Conservation (phyloP, 495 filamentous ascomycete species). For the Podospora conica region DNA sequence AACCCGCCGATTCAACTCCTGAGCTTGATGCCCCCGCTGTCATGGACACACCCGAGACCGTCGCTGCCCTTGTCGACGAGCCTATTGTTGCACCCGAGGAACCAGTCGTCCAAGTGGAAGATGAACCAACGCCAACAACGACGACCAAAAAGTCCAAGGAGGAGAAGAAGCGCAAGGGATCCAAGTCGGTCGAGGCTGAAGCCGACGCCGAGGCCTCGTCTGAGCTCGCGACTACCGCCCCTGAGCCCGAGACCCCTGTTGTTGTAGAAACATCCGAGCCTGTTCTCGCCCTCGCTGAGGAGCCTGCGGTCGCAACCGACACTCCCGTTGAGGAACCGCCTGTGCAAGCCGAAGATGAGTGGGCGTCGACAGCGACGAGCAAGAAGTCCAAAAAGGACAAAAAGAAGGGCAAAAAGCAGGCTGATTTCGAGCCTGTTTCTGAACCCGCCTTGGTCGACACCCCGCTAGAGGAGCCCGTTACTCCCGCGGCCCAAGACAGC, state of each 20-base stretch:
- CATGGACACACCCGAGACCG: background rate
- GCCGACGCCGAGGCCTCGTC: constrained; percentile 8
- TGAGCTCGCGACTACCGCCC: constrained; percentile 5
- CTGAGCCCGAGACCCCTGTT: background rate
- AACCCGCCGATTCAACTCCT: background rate
- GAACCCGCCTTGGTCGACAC: background rate
- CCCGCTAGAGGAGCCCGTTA: background rate
- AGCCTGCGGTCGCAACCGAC: background rate
- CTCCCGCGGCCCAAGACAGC: background rate
- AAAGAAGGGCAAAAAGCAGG: constrained; percentile 15
- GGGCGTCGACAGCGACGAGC: background rate
- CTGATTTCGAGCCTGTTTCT: background rate
- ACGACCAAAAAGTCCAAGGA: constrained; percentile 23
- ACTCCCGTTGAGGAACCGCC: background rate
- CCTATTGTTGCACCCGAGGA: background rate
- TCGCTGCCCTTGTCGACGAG: background rate
- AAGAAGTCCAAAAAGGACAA: constrained; percentile 23
- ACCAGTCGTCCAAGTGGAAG: background rate
- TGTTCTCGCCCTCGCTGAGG: background rate
- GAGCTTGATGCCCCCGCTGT: background rate
- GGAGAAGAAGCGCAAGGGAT: constrained; percentile 13
- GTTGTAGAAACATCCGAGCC: background rate
- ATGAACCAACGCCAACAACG: background rate
- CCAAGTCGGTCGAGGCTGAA: constrained; percentile 13
- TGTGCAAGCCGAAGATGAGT: background rate